phyloP scores from a whole-genome alignment of 495 filamentous ascomycete species.

The Penicillium pancosmium region DNA sequence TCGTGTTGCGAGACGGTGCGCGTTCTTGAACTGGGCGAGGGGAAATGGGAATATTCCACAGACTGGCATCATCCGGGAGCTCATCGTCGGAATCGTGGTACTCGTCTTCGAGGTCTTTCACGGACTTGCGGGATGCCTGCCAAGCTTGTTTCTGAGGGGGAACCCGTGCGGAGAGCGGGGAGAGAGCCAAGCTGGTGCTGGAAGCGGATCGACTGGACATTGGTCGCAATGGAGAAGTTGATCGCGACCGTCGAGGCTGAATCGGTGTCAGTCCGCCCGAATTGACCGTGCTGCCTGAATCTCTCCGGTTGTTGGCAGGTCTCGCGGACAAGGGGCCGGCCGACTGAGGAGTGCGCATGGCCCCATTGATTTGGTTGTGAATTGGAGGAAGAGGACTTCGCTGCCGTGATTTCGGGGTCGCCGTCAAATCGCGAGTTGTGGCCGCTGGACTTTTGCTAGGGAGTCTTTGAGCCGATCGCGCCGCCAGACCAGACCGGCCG shows the following conservation, averaged over 20 bases:
- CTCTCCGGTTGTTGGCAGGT: constrained; percentile 30
- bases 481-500: constrained; percentile 30
- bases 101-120: constrained; percentile 81
- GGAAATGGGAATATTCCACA: constrained; percentile 95
- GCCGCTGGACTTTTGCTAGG: constrained; percentile 34
- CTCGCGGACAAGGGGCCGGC: constrained; percentile 24
- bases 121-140: constrained; percentile 78
- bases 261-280: constrained; percentile 30
- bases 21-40: constrained; percentile 75
- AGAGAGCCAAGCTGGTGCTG: constrained; percentile 40
- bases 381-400: constrained; percentile 43
- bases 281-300: constrained; percentile 23
- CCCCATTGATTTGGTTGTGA: constrained; percentile 34
- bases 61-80: constrained; percentile 84
- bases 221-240: constrained; percentile 43
- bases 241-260: constrained; percentile 41
- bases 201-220: constrained; percentile 35
- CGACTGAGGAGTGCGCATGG: constrained; percentile 25
- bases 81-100: constrained; percentile 90
- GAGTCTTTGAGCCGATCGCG: constrained; percentile 37
- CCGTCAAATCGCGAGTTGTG: constrained; percentile 47
- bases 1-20: constrained; percentile 49
- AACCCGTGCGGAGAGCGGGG: constrained; percentile 35
- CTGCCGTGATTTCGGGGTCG: constrained; percentile 45
- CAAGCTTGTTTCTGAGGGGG: constrained; percentile 54